Evolutionary conservation across 2,329 filamentous ascomycete species (phyloP), one percentile per base, ranked within the genome.

Genomic region (Hypoxylon sp.): DNA sequence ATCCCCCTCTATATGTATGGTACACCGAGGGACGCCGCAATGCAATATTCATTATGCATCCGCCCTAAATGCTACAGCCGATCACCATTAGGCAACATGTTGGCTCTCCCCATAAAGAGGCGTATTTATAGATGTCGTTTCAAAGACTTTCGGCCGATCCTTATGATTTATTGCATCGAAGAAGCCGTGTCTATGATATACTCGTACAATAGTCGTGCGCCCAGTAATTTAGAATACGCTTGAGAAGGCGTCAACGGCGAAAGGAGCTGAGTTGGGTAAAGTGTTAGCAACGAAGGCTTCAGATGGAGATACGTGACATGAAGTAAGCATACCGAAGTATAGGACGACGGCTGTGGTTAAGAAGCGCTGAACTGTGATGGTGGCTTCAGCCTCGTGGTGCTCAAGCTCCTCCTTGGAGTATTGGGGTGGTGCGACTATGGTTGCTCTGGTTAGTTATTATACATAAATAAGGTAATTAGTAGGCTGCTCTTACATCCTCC

Each of bases 341-440:
- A 96, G 86, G 54, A 92, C 80, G 42, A 90, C 84, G 70, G 90
- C 90, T 14, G 89, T 88, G 42, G 88, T 86, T 61, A 91, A 78
- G 69, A 91, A 91, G 75, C 85, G 86, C 82, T 92, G 89, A 73
- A 95, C 84, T 55, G 90, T 91, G 74, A 86, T 84, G 76, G 83
- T 84, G 55, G 92, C 92, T 79, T 91, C 87, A 67, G 84, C 84
- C 84, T 94, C 92, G 79, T 90, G 86, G 76, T 85, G 84, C 77
- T 86, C 86, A 78, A 94, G 86, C 86, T 94, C 91, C 80, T 91
- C 89, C 66, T 87, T 83, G 66, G 89, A 89, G 75, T 89, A 86
- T 79, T 89, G 90, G 78, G 91, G 91, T 82, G 92, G 75, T 71
- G 72, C 72, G 63, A 76, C 76, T 78, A 37, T 67, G n/a, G 13